Evolutionary conservation across 768 basidiomycete genomes (phyloP), one percentile per base, ranked within the genome.

Genomic region (Termitomyces heimii): DNA sequence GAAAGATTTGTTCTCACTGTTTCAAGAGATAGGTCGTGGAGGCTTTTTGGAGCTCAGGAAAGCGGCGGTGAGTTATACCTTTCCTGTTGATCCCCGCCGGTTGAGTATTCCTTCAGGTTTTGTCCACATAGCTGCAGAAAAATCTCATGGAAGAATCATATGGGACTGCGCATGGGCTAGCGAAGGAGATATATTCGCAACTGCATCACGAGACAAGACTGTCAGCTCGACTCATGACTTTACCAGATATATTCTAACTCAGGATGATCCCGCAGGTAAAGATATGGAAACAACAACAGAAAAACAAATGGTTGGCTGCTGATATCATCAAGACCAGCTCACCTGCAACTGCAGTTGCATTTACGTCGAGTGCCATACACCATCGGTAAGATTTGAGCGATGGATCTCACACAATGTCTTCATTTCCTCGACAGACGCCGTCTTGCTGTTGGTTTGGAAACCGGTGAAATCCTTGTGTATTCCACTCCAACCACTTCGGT

Each of bases 201-300:
- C 97, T 2, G 95, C 92, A 1, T 94, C 95, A 3, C 82, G 97
- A 43, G 97, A 99, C 71, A 98, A 96, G 74, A 92, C 91, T 14
- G 95, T 92, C 62, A 55, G 81, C 5, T 39, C 32, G 26, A 26
- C 34, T 28, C 2, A 16, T n/a, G n/a, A n/a, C n/a, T n/a, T n/a
- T 16, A 34, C n/a, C n/a, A n/a, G n/a, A n/a, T 16, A 24, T 29
- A 8, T 42, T 18, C 9, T 20, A 9, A 10, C 13, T 42, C 5
- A 45, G 14, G 34, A 14, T 18, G 12, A 40, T 10, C 12, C 18
- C 44, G 31, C 49, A 96, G 94, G 88, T 92, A 44, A 96, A 89
- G 69, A 75, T 98, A 12, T 98, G 96, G 97, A 67, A 73, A 18
- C 62, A 63, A 8, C 70, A 70, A 1, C 71, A 67, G 1, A 70